Conservation (phyloP, 805 yeast genomes). For the Nakazawaea ishiwadae region DNA sequence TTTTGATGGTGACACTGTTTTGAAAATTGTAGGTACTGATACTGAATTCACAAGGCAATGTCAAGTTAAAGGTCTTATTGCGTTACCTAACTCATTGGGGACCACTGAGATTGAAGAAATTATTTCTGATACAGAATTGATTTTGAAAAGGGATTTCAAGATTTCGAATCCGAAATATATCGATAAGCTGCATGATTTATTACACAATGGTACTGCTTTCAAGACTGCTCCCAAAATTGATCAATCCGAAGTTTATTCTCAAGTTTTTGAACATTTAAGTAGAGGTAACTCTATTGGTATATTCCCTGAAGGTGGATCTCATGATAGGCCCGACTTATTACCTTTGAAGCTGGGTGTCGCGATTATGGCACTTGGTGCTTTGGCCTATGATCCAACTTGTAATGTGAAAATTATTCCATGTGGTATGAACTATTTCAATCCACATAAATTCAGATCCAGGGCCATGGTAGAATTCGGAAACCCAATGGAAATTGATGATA, state of each 20-base stretch:
- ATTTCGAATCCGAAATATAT: constrained; percentile 31
- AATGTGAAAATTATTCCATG: constrained; percentile 90
- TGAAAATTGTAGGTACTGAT: constrained; percentile 54
- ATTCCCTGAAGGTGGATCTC: constrained; percentile 98
- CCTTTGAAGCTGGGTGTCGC: constrained; percentile 98
- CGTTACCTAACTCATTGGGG: constrained; percentile 76
- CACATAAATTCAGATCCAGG: constrained; percentile 91
- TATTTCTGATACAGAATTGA: constrained; percentile 65
- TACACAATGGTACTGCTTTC: constrained; percentile 50
- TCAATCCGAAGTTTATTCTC: constrained; percentile 77
- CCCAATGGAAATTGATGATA: constrained; percentile 65
- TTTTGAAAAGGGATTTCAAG: constrained; percentile 65
- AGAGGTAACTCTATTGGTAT: constrained; percentile 84
- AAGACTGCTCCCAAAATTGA: constrained; percentile 81
- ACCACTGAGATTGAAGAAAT: constrained; percentile 66
- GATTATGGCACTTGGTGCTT: constrained; percentile 94
- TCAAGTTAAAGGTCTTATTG: constrained; percentile 59
- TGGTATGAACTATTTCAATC: constrained; percentile 96
- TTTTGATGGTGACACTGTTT: constrained; percentile 37
- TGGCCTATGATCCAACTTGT: constrained; percentile 69
- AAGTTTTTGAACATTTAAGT: constrained; percentile 79
- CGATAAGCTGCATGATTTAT: constrained; percentile 32
- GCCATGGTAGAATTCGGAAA: constrained; percentile 94
- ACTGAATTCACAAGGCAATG: constrained; percentile 67
- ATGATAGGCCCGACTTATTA: constrained; percentile 84